These are phyloP conservation scores for Aspergillus nanangensis DNA, from an alignment of 495 filamentous ascomycete species.

Conservation along the genomic window DNA sequence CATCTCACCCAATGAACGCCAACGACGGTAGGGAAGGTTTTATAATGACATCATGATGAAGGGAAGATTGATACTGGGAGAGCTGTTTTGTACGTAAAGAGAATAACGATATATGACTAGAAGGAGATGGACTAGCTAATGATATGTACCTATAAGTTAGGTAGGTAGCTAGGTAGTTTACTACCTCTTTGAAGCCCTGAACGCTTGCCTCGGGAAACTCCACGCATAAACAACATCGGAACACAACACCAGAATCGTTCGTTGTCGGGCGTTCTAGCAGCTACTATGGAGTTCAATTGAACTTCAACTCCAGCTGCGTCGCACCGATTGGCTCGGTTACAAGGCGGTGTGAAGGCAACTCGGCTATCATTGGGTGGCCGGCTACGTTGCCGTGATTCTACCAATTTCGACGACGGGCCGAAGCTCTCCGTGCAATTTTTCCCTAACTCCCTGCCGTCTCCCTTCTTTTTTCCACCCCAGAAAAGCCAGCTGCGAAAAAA, in stretches of 20 bases:
- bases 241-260: not conserved
- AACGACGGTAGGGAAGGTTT: no score
- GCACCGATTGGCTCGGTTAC: slow-evolving; percentile 20
- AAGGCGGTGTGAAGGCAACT: slow-evolving; percentile 9
- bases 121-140: no score
- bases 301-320: not conserved
- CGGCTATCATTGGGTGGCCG: slow-evolving; percentile 6
- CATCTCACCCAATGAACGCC: no score
- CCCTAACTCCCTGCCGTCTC: slow-evolving; percentile 39
- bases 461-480: slow-evolving; percentile 19
- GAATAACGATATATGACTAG: no score
- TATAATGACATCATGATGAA: no score
- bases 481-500: slow-evolving; percentile 12
- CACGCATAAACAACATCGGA: no score
- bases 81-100: no score
- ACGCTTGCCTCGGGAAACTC: no score
- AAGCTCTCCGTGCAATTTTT: slow-evolving; percentile 48
- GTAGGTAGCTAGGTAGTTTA: no score
- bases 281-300: not conserved
- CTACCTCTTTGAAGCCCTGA: no score
- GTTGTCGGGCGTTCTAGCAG: not conserved
- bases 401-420: slow-evolving; percentile 38
- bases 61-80: no score
- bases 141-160: no score
- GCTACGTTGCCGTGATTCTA: slow-evolving; percentile 29